Evolutionary conservation across 306 rosid genomes (phyloP).

Genomic region (Quercus ilex): DNA sequence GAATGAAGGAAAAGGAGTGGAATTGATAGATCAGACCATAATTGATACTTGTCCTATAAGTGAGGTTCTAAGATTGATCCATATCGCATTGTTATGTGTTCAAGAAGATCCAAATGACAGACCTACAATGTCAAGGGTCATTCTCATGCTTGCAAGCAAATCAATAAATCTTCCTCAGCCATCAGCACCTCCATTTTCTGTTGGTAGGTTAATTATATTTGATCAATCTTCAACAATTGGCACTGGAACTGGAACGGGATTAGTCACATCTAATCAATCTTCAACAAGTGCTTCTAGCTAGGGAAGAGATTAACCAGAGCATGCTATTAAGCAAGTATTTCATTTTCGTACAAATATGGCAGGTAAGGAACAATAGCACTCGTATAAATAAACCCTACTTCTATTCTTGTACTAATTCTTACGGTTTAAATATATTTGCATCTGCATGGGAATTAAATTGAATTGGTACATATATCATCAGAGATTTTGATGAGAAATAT

Average conservation of each 20-base stretch:
- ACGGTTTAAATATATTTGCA: not conserved
- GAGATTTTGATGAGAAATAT: not conserved
- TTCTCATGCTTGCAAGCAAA: conserved; percentile 26
- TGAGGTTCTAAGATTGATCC: conserved; percentile 34
- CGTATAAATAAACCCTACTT: not conserved
- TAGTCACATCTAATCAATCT: not conserved
- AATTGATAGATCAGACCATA: conserved; percentile 16
- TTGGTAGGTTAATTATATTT: not conserved
- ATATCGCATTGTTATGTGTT: conserved; percentile 34
- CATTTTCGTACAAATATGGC: not conserved
- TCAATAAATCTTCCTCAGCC: conserved; percentile 14
- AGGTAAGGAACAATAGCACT: not conserved
- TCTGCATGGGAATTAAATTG: not conserved
- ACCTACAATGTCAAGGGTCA: conserved; percentile 27
- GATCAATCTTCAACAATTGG: not conserved
- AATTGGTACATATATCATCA: not conserved
- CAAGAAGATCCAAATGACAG: conserved; percentile 28
- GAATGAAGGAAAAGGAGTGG: conserved; percentile 21
- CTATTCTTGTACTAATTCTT: not conserved
- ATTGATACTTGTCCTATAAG: conserved; percentile 4
- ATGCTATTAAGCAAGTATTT: not conserved
- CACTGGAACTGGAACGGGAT: not conserved
- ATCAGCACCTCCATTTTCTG: conserved; percentile 26
- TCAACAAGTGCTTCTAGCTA: not conserved
- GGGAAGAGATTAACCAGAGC: not conserved